Evolutionary conservation across 805 yeast genomes (phyloP).

Genomic region (Huiozyma sinensis): DNA sequence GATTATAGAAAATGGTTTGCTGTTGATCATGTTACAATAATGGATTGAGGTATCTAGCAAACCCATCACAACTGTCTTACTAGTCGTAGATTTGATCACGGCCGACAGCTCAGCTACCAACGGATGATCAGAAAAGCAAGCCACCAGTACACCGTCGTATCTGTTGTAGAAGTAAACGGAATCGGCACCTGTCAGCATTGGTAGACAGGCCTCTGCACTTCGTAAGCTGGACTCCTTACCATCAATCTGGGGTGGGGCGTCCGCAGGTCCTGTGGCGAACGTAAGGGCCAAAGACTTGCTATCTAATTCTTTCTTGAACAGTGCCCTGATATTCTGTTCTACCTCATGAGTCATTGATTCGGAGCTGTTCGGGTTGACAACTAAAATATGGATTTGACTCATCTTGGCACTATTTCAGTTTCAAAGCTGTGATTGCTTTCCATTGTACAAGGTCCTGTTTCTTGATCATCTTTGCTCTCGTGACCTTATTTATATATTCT

Average conservation of each 20-base stretch:
- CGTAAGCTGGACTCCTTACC: conserved; percentile 10
- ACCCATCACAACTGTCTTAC: conserved; percentile 5
- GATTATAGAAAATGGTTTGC: conserved; percentile 13
- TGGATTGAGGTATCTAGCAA: conserved; percentile 13
- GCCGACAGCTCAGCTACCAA: conserved; percentile 7
- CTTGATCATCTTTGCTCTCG: too few relatives aligned
- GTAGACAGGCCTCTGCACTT: conserved; percentile 15
- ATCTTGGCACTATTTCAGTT: not conserved
- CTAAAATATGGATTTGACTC: conserved; percentile 5
- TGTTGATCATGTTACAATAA: conserved; percentile 8
- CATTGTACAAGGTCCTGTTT: too few relatives aligned
- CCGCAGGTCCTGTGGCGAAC: conserved; percentile 16
- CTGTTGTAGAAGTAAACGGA: conserved; percentile 8
- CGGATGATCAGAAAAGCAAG: conserved; percentile 23
- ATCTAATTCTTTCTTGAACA: not conserved
- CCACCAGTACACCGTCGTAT: conserved; percentile 17
- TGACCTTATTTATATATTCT: too few relatives aligned
- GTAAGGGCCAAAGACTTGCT: not conserved
- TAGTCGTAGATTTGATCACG: not conserved
- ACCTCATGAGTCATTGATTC: conserved; percentile 15
- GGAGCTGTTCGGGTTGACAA: conserved; percentile 21
- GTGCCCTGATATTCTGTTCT: conserved; percentile 5
- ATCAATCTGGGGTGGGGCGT: conserved; percentile 17
- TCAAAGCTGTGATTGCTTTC: too few relatives aligned
- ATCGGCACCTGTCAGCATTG: conserved; percentile 7